phyloP scores from a whole-genome alignment of 2,329 filamentous ascomycete genomes.

The Lecanosticta acicola region DNA sequence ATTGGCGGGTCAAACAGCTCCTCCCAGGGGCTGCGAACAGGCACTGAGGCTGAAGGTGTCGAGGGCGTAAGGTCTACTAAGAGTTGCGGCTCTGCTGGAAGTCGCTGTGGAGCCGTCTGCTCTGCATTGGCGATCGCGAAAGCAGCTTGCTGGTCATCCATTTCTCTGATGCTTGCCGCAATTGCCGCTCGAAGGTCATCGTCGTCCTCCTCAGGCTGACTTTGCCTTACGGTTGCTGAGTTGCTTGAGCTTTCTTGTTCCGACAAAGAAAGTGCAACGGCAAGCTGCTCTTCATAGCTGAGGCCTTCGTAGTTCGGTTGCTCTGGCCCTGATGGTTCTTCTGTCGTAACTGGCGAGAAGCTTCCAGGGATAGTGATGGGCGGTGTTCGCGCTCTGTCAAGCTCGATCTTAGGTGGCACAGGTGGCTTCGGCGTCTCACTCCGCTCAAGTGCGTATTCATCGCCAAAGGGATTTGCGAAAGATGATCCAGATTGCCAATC shows the following conservation, averaged over 20 bases:
- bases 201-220: slow-evolving; percentile 22
- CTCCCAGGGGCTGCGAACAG: slow-evolving; percentile 14
- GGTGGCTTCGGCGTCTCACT: slow-evolving; percentile 42
- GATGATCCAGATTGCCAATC: slow-evolving; percentile 39
- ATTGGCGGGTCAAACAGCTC: slow-evolving; percentile 18
- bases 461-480: slow-evolving; percentile 43
- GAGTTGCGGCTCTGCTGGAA: slow-evolving; percentile 12
- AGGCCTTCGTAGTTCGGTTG: slow-evolving; percentile 21
- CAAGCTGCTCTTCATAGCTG: slow-evolving; percentile 35
- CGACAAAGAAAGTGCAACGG: slow-evolving; percentile 33
- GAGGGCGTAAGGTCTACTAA: slow-evolving; percentile 27
- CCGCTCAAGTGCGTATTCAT: slow-evolving; percentile 35
- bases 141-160: slow-evolving; percentile 24
- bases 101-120: slow-evolving; percentile 13
- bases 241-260: slow-evolving; percentile 29
- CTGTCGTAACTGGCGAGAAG: slow-evolving; percentile 9
- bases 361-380: slow-evolving; percentile 20
- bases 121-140: slow-evolving; percentile 18
- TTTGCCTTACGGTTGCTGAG: slow-evolving; percentile 19
- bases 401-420: slow-evolving; percentile 40
- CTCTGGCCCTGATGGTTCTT: slow-evolving; percentile 6
- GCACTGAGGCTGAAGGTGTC: slow-evolving; percentile 5
- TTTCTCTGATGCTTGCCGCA: slow-evolving; percentile 30
- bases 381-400: slow-evolving; percentile 24
- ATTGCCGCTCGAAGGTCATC: slow-evolving; percentile 31